Percentiles rank a stretch among this genome's conserved stretches.
phyloP scores from a whole-genome alignment of 495 filamentous ascomycete species.

The Penicillium odoratum region DNA sequence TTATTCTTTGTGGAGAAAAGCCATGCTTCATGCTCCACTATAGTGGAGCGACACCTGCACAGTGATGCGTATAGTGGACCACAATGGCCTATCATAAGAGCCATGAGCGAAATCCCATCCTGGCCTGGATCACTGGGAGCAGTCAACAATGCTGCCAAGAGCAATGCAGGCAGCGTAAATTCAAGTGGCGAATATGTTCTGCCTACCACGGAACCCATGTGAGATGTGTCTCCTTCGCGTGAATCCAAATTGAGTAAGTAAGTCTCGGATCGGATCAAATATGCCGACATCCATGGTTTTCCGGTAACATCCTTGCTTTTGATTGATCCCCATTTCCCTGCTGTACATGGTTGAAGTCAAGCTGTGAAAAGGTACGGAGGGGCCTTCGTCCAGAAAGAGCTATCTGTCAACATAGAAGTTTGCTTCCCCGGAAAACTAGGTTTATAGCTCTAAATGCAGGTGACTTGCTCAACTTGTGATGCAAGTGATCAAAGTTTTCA shows the following conservation, averaged over 20 bases:
- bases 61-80: constrained; percentile 9
- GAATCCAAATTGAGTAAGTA: background rate
- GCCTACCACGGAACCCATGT: constrained; percentile 10
- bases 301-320: background rate
- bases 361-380: constrained; percentile 5
- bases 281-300: constrained; percentile 6
- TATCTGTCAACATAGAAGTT: constrained; percentile 8
- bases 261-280: constrained; percentile 7
- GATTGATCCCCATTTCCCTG: constrained; percentile 4
- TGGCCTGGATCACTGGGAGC: background rate
- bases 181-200: constrained; percentile 10
- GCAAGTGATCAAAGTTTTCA: background rate
- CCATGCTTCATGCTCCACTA: constrained; percentile 15
- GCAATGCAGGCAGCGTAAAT: background rate
- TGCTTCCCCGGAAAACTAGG: background rate
- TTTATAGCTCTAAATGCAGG: background rate
- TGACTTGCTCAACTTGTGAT: background rate
- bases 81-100: constrained; percentile 11
- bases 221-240: background rate
- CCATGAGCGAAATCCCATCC: constrained; percentile 1
- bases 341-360: background rate
- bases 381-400: constrained; percentile 1
- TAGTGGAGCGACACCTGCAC: constrained; percentile 2
- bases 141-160: background rate
- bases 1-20: constrained; percentile 18